phyloP scores from a whole-genome alignment of 192 early-diverging fungal species.

The Coemansia sp. region DNA sequence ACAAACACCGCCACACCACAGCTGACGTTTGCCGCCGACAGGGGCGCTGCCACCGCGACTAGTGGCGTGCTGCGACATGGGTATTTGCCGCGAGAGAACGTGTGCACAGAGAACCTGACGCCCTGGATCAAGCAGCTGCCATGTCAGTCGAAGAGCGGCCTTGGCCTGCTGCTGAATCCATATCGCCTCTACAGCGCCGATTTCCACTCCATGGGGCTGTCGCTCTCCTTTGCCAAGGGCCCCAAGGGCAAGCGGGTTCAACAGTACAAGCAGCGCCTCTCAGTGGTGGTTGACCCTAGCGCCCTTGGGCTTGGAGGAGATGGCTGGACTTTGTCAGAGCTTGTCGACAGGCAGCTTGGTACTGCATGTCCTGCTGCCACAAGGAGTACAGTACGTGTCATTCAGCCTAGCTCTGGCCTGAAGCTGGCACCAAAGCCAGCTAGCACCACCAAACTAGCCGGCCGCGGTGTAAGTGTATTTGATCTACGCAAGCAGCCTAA shows the following conservation, averaged over 20 bases:
- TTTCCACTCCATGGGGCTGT: constrained; percentile 87
- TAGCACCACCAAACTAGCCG: background rate
- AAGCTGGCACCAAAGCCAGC: constrained; percentile 19
- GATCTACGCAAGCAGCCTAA: constrained; percentile 23
- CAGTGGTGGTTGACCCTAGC: constrained; percentile 76
- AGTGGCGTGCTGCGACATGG: constrained; percentile 63
- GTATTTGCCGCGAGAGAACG: constrained; percentile 84
- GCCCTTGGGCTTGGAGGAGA: constrained; percentile 26
- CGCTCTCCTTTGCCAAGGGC: constrained; percentile 59
- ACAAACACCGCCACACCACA: constrained; percentile 64
- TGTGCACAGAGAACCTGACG: constrained; percentile 98
- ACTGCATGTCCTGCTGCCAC: constrained; percentile 56
- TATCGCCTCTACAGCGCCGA: constrained; percentile 88
- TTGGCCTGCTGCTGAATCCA: constrained; percentile 85
- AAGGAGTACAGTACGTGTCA: constrained; percentile 41
- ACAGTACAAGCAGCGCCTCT: constrained; percentile 70
- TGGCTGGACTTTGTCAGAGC: constrained; percentile 45
- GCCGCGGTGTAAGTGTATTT: constrained; percentile 15
- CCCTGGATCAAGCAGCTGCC: constrained; percentile 96
- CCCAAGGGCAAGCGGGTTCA: constrained; percentile 57
- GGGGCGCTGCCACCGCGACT: background rate
- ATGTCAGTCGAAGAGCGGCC: constrained; percentile 87
- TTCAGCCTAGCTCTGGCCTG: constrained; percentile 12
- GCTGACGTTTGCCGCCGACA: constrained; percentile 48
- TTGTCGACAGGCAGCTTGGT: constrained; percentile 54